phyloP scores from a whole-genome alignment of 1,284 basidiomycete species.

The Meripilus lineatus region DNA sequence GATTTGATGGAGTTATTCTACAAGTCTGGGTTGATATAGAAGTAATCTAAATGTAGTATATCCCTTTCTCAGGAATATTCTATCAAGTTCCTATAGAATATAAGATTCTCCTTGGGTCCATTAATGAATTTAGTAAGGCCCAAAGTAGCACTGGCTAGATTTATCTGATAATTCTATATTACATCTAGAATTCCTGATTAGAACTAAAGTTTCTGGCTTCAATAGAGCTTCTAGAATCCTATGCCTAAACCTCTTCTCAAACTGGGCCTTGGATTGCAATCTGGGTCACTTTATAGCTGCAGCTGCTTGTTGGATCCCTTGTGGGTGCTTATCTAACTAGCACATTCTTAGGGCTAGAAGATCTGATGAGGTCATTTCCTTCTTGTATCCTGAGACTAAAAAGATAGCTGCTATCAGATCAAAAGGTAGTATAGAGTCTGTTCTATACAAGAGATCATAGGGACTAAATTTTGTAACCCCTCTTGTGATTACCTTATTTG shows the following conservation, averaged over 20 bases:
- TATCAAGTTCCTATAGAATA: neutral
- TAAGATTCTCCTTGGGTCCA: slow-evolving; percentile 1
- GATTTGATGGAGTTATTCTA: neutral
- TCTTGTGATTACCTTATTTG: slow-evolving; percentile 3
- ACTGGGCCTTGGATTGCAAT: slow-evolving; percentile 3
- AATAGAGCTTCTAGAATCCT: neutral
- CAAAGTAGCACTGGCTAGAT: slow-evolving; percentile 1
- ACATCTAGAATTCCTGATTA: neutral
- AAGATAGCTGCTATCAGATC: slow-evolving; percentile 7
- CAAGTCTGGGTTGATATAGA: neutral
- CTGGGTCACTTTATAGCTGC: neutral
- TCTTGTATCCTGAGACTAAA: neutral
- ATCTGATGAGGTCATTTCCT: neutral
- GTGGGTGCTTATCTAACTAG: slow-evolving; percentile 4
- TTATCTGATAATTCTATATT: neutral
- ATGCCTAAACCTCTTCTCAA: neutral
- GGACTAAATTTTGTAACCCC: slow-evolving; percentile 3
- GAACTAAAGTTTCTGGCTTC: neutral
- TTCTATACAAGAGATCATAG: slow-evolving; percentile 8
- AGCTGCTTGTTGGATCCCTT: slow-evolving; percentile 3
- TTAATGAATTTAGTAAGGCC: slow-evolving; percentile 1
- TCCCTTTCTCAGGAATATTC: neutral
- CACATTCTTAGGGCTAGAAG: slow-evolving; percentile 6
- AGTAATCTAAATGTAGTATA: slow-evolving; percentile 2
- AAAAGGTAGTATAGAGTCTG: slow-evolving; percentile 8